Conservation (phyloP, 2,329 filamentous ascomycete genomes). For the Verticillium tricorpus region DNA sequence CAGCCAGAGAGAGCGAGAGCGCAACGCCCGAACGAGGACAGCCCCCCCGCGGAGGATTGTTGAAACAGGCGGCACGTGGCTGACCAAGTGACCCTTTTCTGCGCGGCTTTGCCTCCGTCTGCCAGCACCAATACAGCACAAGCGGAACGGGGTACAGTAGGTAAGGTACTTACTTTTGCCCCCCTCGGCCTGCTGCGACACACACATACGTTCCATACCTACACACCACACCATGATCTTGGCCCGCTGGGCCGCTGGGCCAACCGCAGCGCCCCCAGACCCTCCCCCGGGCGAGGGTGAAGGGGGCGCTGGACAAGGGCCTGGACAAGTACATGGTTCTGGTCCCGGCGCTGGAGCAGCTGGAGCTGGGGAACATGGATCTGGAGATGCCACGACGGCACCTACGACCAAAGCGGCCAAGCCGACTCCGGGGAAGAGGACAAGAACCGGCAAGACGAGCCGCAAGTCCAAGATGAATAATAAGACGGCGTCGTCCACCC, state of each 20-base stretch:
- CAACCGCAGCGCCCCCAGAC: constrained; percentile 12
- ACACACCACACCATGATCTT: constrained; percentile 8
- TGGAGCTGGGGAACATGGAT: neutral
- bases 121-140: neutral
- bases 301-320: neutral
- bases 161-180: no score
- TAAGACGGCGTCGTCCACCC: neutral
- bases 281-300: constrained; percentile 4
- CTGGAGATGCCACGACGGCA: neutral
- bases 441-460: constrained; percentile 6
- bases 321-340: neutral
- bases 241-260: constrained; percentile 15
- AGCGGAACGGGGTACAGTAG: no score
- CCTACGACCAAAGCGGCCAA: constrained; percentile 4
- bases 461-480: constrained; percentile 12
- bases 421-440: constrained; percentile 10
- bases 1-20: neutral
- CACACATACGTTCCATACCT: neutral
- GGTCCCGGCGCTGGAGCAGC: neutral
- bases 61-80: constrained; percentile 4
- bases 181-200: neutral
- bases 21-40: neutral
- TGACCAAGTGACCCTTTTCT: neutral
- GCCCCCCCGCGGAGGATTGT: constrained; percentile 1
- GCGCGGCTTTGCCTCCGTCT: neutral